Evolutionary conservation across 257 asterid species (phyloP), one percentile per base, ranked within the genome.

Genomic region (Solanum pennellii): DNA sequence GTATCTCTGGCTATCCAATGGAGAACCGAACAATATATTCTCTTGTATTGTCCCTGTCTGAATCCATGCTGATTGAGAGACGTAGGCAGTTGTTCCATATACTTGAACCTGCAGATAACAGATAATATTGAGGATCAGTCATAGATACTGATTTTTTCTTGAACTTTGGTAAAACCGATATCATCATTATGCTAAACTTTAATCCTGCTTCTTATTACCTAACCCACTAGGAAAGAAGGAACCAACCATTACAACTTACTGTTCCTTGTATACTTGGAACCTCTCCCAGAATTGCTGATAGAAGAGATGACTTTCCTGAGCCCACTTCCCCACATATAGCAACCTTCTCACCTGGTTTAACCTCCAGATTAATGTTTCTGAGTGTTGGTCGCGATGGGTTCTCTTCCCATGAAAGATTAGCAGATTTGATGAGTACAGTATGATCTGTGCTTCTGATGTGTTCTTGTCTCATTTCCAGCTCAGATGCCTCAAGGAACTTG

Each of bases 321-420:
- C 98, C 98, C 86, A 97, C 98, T 27, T 94, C 89, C 31, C 99
- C 98, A 91, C 99, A 95, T 62, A 96, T 83, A 25, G 98, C 98
- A 83, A 96, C 94, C 91, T 92, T 93, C 98, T 90, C 93, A 69
- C 98, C 98, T 41, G 21, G 92, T n/a, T 91, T 82, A 47, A 93
- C 95, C 85, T 71, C 90, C 27, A 97, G 37, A 83, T 91, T 92
- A 65, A 94, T 91, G 87, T 93, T 94, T 90, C 73, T 93, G 87
- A 96, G 90, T 31, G 94, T 93, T 12, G 95, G 96, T 82, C 21
- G 52, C 33, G 93, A 77, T 88, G 94, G 89, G 2, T 92, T 85
- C 11, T 41, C 86, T 84, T 95, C 95, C 98, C 99, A 96, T 4
- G 93, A 85, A 77, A 97, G 95, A 90, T 87, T 93, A 33, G 98